These are phyloP conservation scores for Thalia dealbata DNA, from an alignment of 176 grass and related monocot species.

Conservation along the genomic window DNA sequence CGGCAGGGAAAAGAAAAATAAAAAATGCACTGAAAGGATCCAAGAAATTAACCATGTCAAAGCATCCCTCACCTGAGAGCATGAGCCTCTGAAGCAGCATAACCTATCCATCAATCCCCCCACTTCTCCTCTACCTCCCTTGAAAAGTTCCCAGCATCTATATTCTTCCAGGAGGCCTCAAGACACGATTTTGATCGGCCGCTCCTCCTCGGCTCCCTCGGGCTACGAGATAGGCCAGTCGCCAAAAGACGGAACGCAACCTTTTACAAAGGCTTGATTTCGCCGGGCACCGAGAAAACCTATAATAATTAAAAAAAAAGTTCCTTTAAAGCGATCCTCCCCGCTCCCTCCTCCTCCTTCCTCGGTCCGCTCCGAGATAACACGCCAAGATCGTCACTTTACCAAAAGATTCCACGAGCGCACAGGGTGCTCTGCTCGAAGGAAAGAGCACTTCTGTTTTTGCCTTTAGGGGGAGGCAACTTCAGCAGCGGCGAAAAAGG, in stretches of 20 bases:
- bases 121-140: neutral
- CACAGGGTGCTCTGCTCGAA: neutral
- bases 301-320: no score
- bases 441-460: neutral
- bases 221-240: neutral
- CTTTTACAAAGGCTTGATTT: neutral
- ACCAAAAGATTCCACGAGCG: neutral
- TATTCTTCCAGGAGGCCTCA: neutral
- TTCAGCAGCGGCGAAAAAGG: neutral
- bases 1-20: no score
- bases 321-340: neutral
- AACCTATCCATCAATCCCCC: slow-evolving; percentile 7
- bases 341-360: slow-evolving; percentile 5
- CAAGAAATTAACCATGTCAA: no score
- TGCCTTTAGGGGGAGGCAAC: neutral
- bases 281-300: neutral
- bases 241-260: neutral
- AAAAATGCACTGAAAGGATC: no score
- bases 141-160: neutral
- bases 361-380: neutral
- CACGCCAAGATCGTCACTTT: neutral
- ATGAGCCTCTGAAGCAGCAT: slow-evolving; percentile 3
- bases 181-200: neutral
- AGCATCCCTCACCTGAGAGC: no score
- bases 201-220: neutral